Evolutionary conservation across 2,329 filamentous ascomycete species (phyloP).

Genomic region (Emydomyces testavorans): DNA sequence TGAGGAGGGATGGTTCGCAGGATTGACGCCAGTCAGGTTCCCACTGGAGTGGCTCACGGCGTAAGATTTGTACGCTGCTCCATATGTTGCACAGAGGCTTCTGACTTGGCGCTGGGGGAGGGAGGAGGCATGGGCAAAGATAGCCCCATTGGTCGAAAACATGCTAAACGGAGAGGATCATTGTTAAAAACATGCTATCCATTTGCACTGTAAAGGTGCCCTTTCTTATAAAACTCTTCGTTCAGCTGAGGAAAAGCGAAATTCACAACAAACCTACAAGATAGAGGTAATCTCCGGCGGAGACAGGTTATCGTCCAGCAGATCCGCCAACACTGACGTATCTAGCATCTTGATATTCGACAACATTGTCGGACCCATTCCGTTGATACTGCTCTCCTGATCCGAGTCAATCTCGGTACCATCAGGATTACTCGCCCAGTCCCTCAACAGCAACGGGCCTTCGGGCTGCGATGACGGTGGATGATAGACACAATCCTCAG

Average conservation of each 20-base stretch:
- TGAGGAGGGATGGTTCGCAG: slow-evolving; percentile 34
- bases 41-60: slow-evolving; percentile 32
- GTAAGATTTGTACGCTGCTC: slow-evolving; percentile 35
- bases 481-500: slow-evolving; percentile 34
- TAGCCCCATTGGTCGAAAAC: slow-evolving; percentile 35
- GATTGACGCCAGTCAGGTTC: slow-evolving; percentile 35
- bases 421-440: slow-evolving; percentile 11
- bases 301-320: slow-evolving; percentile 34
- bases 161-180: slow-evolving; percentile 23
- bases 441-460: neutral
- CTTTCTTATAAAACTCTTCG: too few species aligned
- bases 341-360: slow-evolving; percentile 37
- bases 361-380: slow-evolving; percentile 32
- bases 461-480: slow-evolving; percentile 17
- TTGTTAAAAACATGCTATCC: too few species aligned
- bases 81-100: slow-evolving; percentile 34
- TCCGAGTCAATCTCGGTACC: slow-evolving; percentile 21
- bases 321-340: slow-evolving; percentile 31
- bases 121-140: slow-evolving; percentile 34
- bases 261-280: slow-evolving; percentile 23
- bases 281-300: slow-evolving; percentile 37
- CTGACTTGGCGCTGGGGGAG: slow-evolving; percentile 32
- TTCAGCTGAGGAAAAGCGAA: neutral
- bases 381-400: slow-evolving; percentile 20
- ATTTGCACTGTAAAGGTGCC: too few species aligned